phyloP scores from a whole-genome alignment of 2,329 filamentous ascomycete species.

The Phyllosticta capitalensis region DNA sequence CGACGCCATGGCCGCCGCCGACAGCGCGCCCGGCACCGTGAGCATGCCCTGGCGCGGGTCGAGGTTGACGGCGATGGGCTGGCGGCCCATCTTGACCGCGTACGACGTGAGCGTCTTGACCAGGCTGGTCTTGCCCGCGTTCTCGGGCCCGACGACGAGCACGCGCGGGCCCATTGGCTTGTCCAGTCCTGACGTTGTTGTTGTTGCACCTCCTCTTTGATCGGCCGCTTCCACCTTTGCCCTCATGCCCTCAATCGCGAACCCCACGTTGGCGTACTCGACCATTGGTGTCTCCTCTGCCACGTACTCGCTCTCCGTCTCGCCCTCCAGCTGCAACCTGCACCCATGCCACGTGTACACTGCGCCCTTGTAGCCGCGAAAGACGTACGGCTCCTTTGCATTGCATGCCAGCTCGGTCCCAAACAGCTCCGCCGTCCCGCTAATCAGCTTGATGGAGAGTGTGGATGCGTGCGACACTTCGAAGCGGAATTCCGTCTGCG shows the following conservation, averaged over 20 bases:
- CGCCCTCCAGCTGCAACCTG: slow-evolving; percentile 66
- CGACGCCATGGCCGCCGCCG: slow-evolving; percentile 75
- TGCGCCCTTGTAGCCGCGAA: slow-evolving; percentile 73
- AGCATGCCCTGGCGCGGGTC: slow-evolving; percentile 62
- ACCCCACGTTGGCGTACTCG: slow-evolving; percentile 76
- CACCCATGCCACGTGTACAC: slow-evolving; percentile 92
- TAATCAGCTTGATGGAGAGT: slow-evolving; percentile 50
- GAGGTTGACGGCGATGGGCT: slow-evolving; percentile 75
- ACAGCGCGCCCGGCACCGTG: slow-evolving; percentile 61
- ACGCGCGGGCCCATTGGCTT: slow-evolving; percentile 62
- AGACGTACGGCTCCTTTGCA: slow-evolving; percentile 58
- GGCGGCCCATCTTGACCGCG: slow-evolving; percentile 61
- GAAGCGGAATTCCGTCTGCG: slow-evolving; percentile 39
- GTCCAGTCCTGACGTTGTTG: slow-evolving; percentile 14
- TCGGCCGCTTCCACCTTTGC: slow-evolving; percentile 42
- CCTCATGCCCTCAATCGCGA: slow-evolving; percentile 68
- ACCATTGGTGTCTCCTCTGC: slow-evolving; percentile 72
- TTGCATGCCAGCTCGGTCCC: slow-evolving; percentile 83
- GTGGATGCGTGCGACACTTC: slow-evolving; percentile 28
- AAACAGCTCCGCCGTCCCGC: slow-evolving; percentile 84
- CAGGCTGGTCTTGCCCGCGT: slow-evolving; percentile 75
- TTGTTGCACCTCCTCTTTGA: background rate
- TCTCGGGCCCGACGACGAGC: slow-evolving; percentile 68
- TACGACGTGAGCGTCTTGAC: slow-evolving; percentile 70
- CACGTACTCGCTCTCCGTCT: slow-evolving; percentile 57